Evolutionary conservation across 2,329 filamentous ascomycete species (phyloP), one percentile per base, ranked within the genome.

Genomic region (Ophiostoma ips): DNA sequence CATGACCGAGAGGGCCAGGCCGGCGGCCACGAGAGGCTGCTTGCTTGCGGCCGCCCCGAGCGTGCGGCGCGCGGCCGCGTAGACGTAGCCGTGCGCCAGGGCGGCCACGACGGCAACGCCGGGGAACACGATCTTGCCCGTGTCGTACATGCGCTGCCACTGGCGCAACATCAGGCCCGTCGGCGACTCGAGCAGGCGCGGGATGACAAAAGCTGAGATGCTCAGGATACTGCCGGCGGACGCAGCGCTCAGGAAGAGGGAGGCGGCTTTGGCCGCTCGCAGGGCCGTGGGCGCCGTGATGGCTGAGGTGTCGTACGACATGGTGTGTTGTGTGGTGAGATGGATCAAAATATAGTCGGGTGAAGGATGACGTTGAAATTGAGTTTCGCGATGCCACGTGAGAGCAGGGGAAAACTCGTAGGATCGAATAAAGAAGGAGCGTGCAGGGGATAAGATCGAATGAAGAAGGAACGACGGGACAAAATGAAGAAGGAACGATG

Each of bases 121-220:
- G 0, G 68, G 67, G 18, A 71, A 66, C 36, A 66, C 49, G n/a
- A 56, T 53, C 49, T 59, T 65, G 47, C 71, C 71, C 2, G 58
- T 55, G 16, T 61, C 57, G 61, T 65, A 72, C 52, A 68, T 60
- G 37, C 59, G 64, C 52, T 61, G 57, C 75, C 75, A 81, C 62
- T 81, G 77, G 36, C 66, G 66, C 31, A 74, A 71, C 53, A 79
- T 70, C 11, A 79, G 62, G 2, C 70, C 70, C 1, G 72, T 68
- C 1, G 77, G 77, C 0, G 74, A 71, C 52, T 73, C 66, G 52
- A 81, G 68, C 9, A 80, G 62, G 37, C 72, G 68, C 2, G 77
- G 77, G 2, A 75, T 58, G n/a, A 65, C 54, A 51, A 68, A 63
- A 58, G 66, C 56, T 6, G 72, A 76, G 49, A 70, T 52, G 40